Evolutionary conservation across 2,329 filamentous ascomycete genomes (phyloP), one percentile per base, ranked within the genome.

Genomic region (Pestalotiopsis sp.): DNA sequence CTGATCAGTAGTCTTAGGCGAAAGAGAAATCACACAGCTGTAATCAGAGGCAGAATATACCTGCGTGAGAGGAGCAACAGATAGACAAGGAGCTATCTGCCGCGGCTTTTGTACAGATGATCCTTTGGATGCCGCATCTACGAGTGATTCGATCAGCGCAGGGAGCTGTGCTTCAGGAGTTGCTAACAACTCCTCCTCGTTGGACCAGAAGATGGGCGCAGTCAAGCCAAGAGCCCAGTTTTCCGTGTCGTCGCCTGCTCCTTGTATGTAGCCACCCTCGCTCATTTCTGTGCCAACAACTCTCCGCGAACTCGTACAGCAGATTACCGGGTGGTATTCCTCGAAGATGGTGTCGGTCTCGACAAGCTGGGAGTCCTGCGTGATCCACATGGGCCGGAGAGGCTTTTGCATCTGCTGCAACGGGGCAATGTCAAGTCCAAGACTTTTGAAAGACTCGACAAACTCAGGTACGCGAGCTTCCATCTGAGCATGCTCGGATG

Each of bases 181-280:
- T 0, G 79, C 79, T 23, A 97, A 82, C 12, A 98, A 82, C 5
- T 76, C 52, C 0, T 87, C 82, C 57, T 82, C 83, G 73, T 97
- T 84, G 2, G 80, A 80, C 96, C 96, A 99, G 80, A 97, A 99
- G 0, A 95, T 71, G 0, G 83, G 78, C 0, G 95, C 89, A 0
- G 93, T 96, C 17, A 98, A 86, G 0, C 93, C 94, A 25, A 88
- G 83, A 1, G 94, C 92, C 96, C 96, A 99, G 73, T 93, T 93
- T 83, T 99, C 96, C 13, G 92, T 93, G 78, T 99, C 96, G 79
- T 99, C 96, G 2, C 92, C 96, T 0, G 95, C 95, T 65, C 96
- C 96, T 80, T 98, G 96, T 69, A 99, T 92, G 77, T 99, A 99
- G 5, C 90, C 91, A 3, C 87, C 88, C 70, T 92, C 90, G 36